Evolutionary conservation across 139 green algal genomes (phyloP), one percentile per base, ranked within the genome.

Genomic region (Auxenochlorella pyrenoidosa): DNA sequence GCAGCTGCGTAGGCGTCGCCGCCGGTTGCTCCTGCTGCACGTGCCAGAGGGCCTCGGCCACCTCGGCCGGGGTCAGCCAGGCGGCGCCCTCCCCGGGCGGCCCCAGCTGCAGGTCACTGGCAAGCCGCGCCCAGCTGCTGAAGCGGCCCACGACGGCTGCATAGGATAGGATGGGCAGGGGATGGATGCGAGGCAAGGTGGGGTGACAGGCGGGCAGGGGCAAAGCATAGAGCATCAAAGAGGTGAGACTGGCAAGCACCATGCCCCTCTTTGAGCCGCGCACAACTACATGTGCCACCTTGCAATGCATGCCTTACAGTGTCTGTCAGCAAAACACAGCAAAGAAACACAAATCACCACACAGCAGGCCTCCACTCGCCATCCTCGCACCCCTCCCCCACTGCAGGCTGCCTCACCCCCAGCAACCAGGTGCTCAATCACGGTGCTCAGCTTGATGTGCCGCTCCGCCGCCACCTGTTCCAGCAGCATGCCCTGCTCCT

Each of bases 11-110:
- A 30, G 58, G 75, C 43, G 40, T 30, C 3, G 32, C 32, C 43
- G n/a, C 30, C 28, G 43, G 75, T 30, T 81, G 75, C 43, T 63
- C 30, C 75, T 81, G 75, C 75, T 81, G 43, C 43, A 81, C 75
- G n/a, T 40, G 28, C 36, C 71, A 34, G 47, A 81, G 40, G 43
- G 75, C 75, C 32, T 54, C 43, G 38, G 75, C 75, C 32, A 81
- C 75, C 8, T 81, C 75, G 3, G 43, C 75, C 13, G 75, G 75
- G 13, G 75, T 26, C 75, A 81, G 75, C 66, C 73, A 79, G 43
- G 4, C 3, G 43, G 75, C 30, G 43, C 43, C 26, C 30, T 63
- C 30, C 2, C 22, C 51, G 21, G 77, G 77, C 34, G 77, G 77
- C 12, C 51, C 77, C n/a, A 83, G 77, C 77, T 71, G 77, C 18